A percentile compares a stretch with the other conserved stretches of the same genome.
Conservation (phyloP, 129 eudicot genomes). For the Centaurea solstitialis region DNA sequence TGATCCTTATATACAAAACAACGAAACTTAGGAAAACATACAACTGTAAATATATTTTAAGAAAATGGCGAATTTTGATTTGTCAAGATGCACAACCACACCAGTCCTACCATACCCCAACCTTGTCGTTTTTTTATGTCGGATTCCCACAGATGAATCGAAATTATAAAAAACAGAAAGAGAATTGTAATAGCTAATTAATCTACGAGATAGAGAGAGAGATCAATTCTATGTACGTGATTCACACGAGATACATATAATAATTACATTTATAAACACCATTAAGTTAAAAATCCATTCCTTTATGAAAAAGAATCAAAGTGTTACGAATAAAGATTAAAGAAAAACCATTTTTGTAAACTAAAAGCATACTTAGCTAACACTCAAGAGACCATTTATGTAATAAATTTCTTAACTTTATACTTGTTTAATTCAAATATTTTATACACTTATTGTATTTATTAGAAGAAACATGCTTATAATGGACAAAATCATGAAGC, state of each 20-base stretch:
- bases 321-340: background rate
- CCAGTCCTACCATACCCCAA: background rate
- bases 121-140: background rate
- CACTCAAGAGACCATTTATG: slow-evolving; percentile 6
- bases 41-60: background rate
- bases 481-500: slow-evolving; percentile 31
- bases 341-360: background rate
- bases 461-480: slow-evolving; percentile 25
- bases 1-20: background rate
- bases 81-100: background rate
- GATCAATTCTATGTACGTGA: background rate
- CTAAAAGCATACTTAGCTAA: slow-evolving; percentile 1
- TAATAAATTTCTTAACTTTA: background rate
- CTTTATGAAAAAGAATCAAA: background rate
- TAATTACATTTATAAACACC: background rate
- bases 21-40: background rate
- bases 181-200: background rate
- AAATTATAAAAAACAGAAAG: background rate
- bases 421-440: background rate
- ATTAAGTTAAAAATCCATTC: background rate
- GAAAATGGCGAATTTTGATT: background rate
- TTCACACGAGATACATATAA: background rate
- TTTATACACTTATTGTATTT: background rate
- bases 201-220: background rate
- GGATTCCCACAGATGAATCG: background rate